Evolutionary conservation across 768 basidiomycete species (phyloP).

Genomic region (Termitomyces sp.): DNA sequence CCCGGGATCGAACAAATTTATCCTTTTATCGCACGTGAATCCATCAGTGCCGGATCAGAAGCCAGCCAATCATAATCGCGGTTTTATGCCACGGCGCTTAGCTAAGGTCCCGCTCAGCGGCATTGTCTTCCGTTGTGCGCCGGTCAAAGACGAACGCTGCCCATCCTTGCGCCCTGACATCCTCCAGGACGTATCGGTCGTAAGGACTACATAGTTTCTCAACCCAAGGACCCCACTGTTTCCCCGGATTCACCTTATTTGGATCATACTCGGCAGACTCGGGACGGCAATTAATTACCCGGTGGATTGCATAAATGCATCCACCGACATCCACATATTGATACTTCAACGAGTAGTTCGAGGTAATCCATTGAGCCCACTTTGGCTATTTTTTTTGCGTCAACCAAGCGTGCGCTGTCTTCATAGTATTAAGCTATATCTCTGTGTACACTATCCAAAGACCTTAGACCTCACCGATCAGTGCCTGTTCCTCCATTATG

Average conservation of each 20-base stretch:
- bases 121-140: neutral
- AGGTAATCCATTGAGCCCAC: conserved; percentile 12
- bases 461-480: too few relatives aligned
- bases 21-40: conserved; percentile 35
- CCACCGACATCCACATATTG: neutral
- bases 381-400: conserved; percentile 17
- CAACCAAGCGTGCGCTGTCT: conserved; percentile 9
- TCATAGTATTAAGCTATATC: neutral
- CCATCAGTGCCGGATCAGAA: conserved; percentile 7
- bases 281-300: conserved; percentile 1
- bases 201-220: neutral
- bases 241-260: neutral
- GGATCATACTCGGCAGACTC: neutral
- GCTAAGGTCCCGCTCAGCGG: conserved; percentile 1
- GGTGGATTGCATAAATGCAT: neutral
- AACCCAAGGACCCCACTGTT: neutral
- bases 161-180: neutral
- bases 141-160: neutral
- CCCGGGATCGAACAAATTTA: conserved; percentile 32
- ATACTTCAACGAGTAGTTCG: too few relatives aligned
- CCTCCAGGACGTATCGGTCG: too few relatives aligned
- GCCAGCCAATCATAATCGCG: conserved; percentile 26
- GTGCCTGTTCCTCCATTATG: too few relatives aligned
- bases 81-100: conserved; percentile 17
- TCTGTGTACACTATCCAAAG: neutral